Evolutionary conservation across 179 eudicot genomes (phyloP).

Genomic region (Carnegiea gigantea): DNA sequence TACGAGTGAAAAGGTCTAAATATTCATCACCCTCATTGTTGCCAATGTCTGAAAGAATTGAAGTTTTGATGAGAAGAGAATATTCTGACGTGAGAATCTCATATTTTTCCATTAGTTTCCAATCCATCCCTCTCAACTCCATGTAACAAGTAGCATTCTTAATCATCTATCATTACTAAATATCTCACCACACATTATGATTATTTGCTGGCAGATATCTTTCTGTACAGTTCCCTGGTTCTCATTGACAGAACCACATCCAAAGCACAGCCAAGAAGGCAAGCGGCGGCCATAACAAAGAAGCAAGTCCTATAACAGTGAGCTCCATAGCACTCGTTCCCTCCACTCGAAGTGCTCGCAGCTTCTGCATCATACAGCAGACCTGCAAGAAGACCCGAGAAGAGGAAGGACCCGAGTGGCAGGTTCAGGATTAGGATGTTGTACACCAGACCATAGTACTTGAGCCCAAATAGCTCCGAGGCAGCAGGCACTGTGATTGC

Average conservation of each 20-base stretch:
- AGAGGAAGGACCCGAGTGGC: conserved; percentile 90
- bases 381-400: conserved; percentile 87
- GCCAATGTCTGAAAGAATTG: not conserved
- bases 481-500: conserved; percentile 91
- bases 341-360: conserved; percentile 60
- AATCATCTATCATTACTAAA: no score
- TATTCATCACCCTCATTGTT: not conserved
- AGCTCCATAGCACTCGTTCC: conserved; percentile 73
- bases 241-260: conserved; percentile 59
- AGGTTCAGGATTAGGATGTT: conserved; percentile 79
- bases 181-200: conserved; percentile 34
- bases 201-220: conserved; percentile 51
- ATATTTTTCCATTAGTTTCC: not conserved
- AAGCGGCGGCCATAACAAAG: conserved; percentile 68
- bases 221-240: conserved; percentile 59
- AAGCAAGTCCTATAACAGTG: conserved; percentile 87
- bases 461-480: conserved; percentile 90
- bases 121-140: not conserved
- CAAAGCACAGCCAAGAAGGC: conserved; percentile 66
- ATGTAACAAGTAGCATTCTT: not conserved
- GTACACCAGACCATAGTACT: conserved; percentile 85
- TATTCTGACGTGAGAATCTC: not conserved
- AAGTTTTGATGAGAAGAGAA: not conserved
- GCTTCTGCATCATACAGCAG: conserved; percentile 73
- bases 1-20: not conserved